Evolutionary conservation across 192 early-diverging fungal species (phyloP), one percentile per base, ranked within the genome.

Genomic region (Coemansia erecta): DNA sequence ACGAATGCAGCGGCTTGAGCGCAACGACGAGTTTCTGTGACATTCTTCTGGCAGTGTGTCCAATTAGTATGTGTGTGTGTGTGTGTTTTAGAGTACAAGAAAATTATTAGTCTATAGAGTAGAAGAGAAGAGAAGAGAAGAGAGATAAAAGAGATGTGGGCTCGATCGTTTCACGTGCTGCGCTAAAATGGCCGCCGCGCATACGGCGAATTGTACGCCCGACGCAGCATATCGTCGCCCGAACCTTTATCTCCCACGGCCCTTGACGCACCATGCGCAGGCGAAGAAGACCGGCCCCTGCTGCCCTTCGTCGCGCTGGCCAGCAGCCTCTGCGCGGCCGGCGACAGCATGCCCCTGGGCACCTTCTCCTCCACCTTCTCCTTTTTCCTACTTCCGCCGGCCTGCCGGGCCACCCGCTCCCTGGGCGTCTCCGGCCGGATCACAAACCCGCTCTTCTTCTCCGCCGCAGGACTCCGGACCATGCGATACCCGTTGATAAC

Each of bases 1-100:
- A 87, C 9, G 87, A 82, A 7, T 79, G 63, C 44, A 91, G 60
- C 23, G 87, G 85, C 8, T 77, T 69, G 49, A 88, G 87, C 18
- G 78, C 76, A 24, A 91, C 78, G n/a, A 82, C 77, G 51, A 89
- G 74, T 35, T 70, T 77, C 64, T 87, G 84, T 12, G 81, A 73
- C 87, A 87, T 88, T 49, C 31, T 58, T 28, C n/a, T n/a, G n/a
- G n/a, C n/a, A n/a, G n/a, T n/a, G n/a, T n/a, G n/a, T n/a, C n/a
- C n/a, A n/a, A n/a, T n/a, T 12, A 55, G 15, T 15, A 4, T 11
- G 13, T 45, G 19, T 26, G 26, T 26, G 26, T 26, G n/a, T n/a
- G n/a, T n/a, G n/a, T n/a, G n/a, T n/a, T n/a, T n/a, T 26, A 26
- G 26, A 26, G 26, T 26, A 26, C 26, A n/a, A n/a, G n/a, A n/a